Evolutionary conservation across 2,329 filamentous ascomycete species (phyloP).

Genomic region (Botryotinia calthae): DNA sequence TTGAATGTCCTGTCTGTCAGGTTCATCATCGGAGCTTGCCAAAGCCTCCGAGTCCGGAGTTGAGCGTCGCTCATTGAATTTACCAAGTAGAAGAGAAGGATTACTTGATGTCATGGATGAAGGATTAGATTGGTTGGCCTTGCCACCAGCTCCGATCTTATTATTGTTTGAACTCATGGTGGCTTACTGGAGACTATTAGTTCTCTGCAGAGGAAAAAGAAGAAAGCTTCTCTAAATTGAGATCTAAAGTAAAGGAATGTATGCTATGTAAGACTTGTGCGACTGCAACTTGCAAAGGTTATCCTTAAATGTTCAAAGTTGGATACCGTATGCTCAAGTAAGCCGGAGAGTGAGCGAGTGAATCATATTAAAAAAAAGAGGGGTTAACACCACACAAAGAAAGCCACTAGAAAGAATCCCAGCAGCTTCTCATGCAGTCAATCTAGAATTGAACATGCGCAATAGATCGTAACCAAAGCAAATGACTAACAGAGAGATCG

Average conservation of each 20-base stretch:
- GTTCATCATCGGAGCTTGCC: slow-evolving; percentile 91
- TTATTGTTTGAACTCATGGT: slow-evolving; percentile 31
- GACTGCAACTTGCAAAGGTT: background rate
- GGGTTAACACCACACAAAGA: background rate
- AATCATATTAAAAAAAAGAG: slow-evolving; percentile 6
- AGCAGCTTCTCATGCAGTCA: background rate
- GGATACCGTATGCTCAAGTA: background rate
- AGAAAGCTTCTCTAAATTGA: background rate
- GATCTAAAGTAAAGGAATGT: background rate
- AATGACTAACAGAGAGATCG: background rate
- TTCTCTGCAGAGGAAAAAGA: background rate
- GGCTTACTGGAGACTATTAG: slow-evolving; percentile 3
- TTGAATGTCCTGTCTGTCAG: slow-evolving; percentile 57
- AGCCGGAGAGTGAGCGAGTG: background rate
- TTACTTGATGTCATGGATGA: slow-evolving; percentile 54
- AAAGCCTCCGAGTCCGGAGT: slow-evolving; percentile 94
- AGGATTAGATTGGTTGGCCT: slow-evolving; percentile 47
- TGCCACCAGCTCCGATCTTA: slow-evolving; percentile 37
- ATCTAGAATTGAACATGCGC: background rate
- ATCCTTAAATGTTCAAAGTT: background rate
- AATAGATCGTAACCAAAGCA: background rate
- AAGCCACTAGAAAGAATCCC: background rate
- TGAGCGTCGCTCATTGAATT: slow-evolving; percentile 73
- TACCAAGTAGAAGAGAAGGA: slow-evolving; percentile 68
- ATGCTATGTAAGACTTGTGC: background rate